Conservation (phyloP, 2,329 filamentous ascomycete species). For the Venturiaceae sp. region DNA sequence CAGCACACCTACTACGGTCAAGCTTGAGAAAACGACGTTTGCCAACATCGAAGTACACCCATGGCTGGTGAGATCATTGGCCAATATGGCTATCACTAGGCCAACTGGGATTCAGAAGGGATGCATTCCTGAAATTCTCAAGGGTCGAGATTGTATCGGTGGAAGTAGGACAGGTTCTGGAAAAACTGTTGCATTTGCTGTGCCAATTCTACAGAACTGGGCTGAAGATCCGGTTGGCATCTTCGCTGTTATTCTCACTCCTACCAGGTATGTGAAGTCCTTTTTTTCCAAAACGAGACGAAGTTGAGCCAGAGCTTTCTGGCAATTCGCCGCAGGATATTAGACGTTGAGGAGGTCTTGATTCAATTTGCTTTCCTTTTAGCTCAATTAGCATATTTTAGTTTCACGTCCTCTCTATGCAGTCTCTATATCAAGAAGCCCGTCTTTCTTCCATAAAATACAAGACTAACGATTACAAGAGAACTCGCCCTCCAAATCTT, state of each 20-base stretch:
- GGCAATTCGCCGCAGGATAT: too few relatives aligned
- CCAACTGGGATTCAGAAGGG: conserved; percentile 89
- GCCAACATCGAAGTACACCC: conserved; percentile 63
- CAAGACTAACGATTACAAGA: conserved; percentile 26
- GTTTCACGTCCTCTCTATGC: too few relatives aligned
- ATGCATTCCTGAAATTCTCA: conserved; percentile 86
- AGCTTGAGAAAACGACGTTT: conserved; percentile 49
- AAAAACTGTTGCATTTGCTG: conserved; percentile 93
- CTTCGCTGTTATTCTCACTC: conserved; percentile 81
- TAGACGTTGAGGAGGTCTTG: too few relatives aligned
- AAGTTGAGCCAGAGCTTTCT: too few relatives aligned
- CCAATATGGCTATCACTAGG: conserved; percentile 68
- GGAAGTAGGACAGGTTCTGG: conserved; percentile 91
- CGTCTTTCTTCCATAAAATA: not conserved
- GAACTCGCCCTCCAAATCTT: conserved; percentile 94
- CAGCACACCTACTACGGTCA: not conserved
- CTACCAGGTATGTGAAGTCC: conserved; percentile 52
- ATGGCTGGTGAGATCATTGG: conserved; percentile 80
- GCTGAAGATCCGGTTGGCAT: conserved; percentile 85
- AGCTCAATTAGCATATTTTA: too few relatives aligned
- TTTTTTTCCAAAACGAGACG: not conserved
- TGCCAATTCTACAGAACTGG: conserved; percentile 90
- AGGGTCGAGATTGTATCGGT: conserved; percentile 88
- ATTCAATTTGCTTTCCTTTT: too few relatives aligned
- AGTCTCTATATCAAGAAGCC: not conserved